These are phyloP conservation scores for Lecanicillium sp. DNA, from an alignment of 2,329 filamentous ascomycete genomes.

Conservation along the genomic window DNA sequence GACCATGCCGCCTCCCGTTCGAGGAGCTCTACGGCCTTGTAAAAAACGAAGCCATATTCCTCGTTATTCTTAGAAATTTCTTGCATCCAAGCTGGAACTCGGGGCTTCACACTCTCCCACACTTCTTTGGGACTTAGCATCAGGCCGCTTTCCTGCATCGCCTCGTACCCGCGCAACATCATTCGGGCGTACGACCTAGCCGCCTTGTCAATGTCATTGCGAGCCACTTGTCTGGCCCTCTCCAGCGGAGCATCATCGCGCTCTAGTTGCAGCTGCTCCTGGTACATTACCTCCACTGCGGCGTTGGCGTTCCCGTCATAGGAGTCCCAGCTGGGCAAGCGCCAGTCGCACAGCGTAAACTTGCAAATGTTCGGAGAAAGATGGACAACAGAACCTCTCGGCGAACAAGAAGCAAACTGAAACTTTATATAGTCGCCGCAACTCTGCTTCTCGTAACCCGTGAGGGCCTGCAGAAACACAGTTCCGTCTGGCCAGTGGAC, in stretches of 20 bases:
- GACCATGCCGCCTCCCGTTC: not conserved
- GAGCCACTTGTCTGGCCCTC: not conserved
- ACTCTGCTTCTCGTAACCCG: not conserved
- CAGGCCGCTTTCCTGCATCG: not conserved
- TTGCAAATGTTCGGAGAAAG: not conserved
- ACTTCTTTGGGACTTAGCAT: not conserved
- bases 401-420: not conserved
- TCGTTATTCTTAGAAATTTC: not conserved
- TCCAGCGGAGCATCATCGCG: not conserved
- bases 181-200: not conserved
- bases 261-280: not conserved
- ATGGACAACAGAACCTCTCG: not conserved
- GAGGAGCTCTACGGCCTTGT: not conserved
- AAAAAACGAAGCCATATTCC: not conserved
- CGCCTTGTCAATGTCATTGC: not conserved
- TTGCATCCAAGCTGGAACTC: not conserved
- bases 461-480: not conserved
- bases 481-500: not conserved
- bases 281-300: not conserved
- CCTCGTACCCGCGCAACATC: not conserved
- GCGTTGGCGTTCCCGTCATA: not conserved
- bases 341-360: conserved; percentile 1
- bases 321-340: not conserved
- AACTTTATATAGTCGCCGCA: not conserved
- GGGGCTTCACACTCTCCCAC: not conserved